Conservation (phyloP, 805 yeast species). For the Candida rishiriensis region DNA sequence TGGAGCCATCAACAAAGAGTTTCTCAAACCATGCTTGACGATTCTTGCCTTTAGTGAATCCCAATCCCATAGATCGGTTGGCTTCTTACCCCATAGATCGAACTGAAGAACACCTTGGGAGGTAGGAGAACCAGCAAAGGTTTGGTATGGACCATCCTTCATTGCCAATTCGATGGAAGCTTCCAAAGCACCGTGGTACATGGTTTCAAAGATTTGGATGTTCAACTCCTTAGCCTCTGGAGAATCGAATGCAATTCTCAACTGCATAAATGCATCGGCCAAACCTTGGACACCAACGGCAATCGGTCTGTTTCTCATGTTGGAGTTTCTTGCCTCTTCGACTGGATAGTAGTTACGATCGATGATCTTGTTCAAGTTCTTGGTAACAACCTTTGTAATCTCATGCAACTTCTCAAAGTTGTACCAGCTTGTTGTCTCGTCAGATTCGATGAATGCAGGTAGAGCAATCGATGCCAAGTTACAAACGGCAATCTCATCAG, state of each 20-base stretch:
- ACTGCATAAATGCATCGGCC: constrained; percentile 53
- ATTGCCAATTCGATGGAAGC: constrained; percentile 51
- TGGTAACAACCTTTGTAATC: constrained; percentile 49
- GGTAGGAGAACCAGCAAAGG: constrained; percentile 55
- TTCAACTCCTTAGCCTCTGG: constrained; percentile 52
- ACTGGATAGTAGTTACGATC: constrained; percentile 56
- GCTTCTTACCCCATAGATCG: constrained; percentile 57
- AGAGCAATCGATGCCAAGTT: constrained; percentile 57
- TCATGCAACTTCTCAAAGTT: constrained; percentile 53
- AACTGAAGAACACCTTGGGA: constrained; percentile 53
- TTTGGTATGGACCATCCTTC: constrained; percentile 45
- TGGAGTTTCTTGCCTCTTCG: constrained; percentile 48
- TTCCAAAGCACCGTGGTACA: constrained; percentile 56
- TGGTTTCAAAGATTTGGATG: constrained; percentile 57
- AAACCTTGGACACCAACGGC: constrained; percentile 63
- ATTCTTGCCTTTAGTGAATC: constrained; percentile 46
- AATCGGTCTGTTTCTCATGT: constrained; percentile 56
- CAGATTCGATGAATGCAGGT: constrained; percentile 50
- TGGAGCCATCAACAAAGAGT: constrained; percentile 58
- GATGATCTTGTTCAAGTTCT: constrained; percentile 52
- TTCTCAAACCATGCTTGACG: constrained; percentile 48
- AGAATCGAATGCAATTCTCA: constrained; percentile 55
- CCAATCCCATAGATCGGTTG: constrained; percentile 57
- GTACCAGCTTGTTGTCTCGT: constrained; percentile 40
- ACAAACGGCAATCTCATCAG: constrained; percentile 58